phyloP scores from a whole-genome alignment of 257 asterid genomes.

The Ajuga chamaepitys region DNA sequence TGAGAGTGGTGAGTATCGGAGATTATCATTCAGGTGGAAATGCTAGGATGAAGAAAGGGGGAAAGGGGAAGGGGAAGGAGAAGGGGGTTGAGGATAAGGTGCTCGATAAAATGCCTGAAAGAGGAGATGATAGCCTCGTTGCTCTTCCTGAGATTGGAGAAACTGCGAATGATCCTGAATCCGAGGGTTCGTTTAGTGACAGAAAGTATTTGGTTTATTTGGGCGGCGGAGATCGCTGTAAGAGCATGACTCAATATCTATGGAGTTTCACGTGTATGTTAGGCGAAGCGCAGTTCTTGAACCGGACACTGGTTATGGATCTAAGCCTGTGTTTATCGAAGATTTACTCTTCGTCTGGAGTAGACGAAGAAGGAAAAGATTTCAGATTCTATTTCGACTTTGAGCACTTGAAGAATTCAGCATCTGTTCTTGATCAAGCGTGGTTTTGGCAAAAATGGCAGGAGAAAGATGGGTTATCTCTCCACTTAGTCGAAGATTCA shows the following conservation, averaged over 20 bases:
- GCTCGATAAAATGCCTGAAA: slow-evolving; percentile 31
- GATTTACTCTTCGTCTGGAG: slow-evolving; percentile 54
- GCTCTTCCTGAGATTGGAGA: slow-evolving; percentile 33
- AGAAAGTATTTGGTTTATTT: slow-evolving; percentile 69
- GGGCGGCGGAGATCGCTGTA: slow-evolving; percentile 87
- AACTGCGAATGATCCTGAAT: slow-evolving; percentile 46
- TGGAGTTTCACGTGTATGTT: slow-evolving; percentile 84
- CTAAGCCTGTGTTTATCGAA: slow-evolving; percentile 60
- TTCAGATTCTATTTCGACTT: slow-evolving; percentile 77
- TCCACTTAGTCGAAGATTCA: slow-evolving; percentile 67
- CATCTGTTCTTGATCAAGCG: slow-evolving; percentile 56
- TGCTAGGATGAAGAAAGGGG: slow-evolving; percentile 64
- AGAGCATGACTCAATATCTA: slow-evolving; percentile 66
- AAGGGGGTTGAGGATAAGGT: slow-evolving; percentile 7
- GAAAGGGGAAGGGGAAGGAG: slow-evolving; percentile 14
- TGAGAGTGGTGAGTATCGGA: slow-evolving; percentile 60
- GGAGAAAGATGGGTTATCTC: slow-evolving; percentile 38
- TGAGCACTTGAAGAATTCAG: slow-evolving; percentile 67
- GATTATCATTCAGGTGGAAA: slow-evolving; percentile 83
- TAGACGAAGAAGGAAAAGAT: slow-evolving; percentile 82
- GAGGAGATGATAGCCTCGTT: slow-evolving; percentile 11
- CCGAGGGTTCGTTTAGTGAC: slow-evolving; percentile 46
- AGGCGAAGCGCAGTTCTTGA: slow-evolving; percentile 89
- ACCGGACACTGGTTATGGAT: slow-evolving; percentile 84
- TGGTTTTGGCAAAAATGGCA: slow-evolving; percentile 67